Evolutionary conservation across 208 protist genomes (phyloP).

Genomic region (Trypanosoma grayi): DNA sequence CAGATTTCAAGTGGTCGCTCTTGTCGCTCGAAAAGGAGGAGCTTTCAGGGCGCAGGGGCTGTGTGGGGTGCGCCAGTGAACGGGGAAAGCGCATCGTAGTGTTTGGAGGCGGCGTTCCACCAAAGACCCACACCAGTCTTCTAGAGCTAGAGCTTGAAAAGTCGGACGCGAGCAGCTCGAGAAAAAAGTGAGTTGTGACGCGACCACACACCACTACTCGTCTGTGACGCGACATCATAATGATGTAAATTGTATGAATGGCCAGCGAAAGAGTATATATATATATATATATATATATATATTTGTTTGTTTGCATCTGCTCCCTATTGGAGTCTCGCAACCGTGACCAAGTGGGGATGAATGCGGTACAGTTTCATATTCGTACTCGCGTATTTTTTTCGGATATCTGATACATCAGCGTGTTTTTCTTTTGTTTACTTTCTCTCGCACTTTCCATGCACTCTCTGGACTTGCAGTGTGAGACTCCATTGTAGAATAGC

Average conservation of each 20-base stretch:
- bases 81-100: slow-evolving; percentile 28
- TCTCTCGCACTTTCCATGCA: no score
- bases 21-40: slow-evolving; percentile 28
- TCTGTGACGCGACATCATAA: neutral
- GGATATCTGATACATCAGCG: no score
- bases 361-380: no score
- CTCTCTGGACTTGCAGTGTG: no score
- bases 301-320: no score
- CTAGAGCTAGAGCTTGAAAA: slow-evolving; percentile 43
- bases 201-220: neutral
- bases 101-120: slow-evolving; percentile 31
- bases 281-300: no score
- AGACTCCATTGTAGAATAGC: no score
- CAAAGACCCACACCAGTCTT: slow-evolving; percentile 26
- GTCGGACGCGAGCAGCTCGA: slow-evolving; percentile 14
- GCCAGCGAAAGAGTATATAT: no score
- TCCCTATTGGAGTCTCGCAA: no score
- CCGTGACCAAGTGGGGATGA: no score
- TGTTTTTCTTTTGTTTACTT: no score
- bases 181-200: slow-evolving; percentile 19
- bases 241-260: slow-evolving; percentile 1
- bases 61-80: slow-evolving; percentile 31
- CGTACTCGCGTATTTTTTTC: no score
- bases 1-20: slow-evolving; percentile 39
- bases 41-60: slow-evolving; percentile 23